Percentiles rank a stretch among this genome's conserved stretches.
These are phyloP conservation scores for Phytophthora melonis DNA, from an alignment of 352 stramenopile species.

Conservation along the genomic window DNA sequence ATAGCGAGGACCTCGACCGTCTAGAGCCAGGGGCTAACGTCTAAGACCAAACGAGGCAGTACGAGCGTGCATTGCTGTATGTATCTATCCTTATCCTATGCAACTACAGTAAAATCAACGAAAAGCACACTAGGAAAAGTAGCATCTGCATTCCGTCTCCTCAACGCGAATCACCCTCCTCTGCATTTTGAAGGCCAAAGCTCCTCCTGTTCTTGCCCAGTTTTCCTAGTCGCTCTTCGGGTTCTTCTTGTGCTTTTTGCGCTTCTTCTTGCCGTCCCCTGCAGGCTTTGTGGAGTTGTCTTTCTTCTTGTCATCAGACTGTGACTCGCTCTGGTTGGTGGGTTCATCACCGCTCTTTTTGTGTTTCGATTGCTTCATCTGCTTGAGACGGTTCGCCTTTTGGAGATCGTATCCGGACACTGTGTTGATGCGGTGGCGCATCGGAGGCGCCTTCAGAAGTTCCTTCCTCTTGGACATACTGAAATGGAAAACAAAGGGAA, in stretches of 20 bases:
- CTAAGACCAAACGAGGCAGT: slow-evolving; percentile 41
- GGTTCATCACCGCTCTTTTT: slow-evolving; percentile 17
- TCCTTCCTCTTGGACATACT: slow-evolving; percentile 82
- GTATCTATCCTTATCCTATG: slow-evolving; percentile 32
- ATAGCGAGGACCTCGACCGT: slow-evolving; percentile 71
- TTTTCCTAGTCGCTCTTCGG: slow-evolving; percentile 23
- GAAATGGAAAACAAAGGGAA: slow-evolving; percentile 14
- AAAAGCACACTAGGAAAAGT: slow-evolving; percentile 28
- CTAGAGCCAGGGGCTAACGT: slow-evolving; percentile 68
- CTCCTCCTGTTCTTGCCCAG: neutral
- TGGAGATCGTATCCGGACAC: slow-evolving; percentile 90
- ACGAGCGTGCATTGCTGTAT: slow-evolving; percentile 34
- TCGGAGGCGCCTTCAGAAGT: slow-evolving; percentile 79
- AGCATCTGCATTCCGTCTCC: slow-evolving; percentile 16
- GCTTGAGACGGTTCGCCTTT: slow-evolving; percentile 74
- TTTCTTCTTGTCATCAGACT: slow-evolving; percentile 18
- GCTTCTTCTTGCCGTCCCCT: slow-evolving; percentile 23
- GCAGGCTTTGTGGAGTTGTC: slow-evolving; percentile 12
- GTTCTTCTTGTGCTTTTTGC: slow-evolving; percentile 43
- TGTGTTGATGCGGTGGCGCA: slow-evolving; percentile 83
- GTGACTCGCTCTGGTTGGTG: slow-evolving; percentile 17
- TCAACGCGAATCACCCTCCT: slow-evolving; percentile 6
- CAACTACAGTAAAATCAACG: slow-evolving; percentile 31
- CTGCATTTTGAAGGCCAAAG: neutral
- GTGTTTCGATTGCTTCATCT: slow-evolving; percentile 57